phyloP scores from a whole-genome alignment of 768 basidiomycete genomes.

The Pisolithus albus region DNA sequence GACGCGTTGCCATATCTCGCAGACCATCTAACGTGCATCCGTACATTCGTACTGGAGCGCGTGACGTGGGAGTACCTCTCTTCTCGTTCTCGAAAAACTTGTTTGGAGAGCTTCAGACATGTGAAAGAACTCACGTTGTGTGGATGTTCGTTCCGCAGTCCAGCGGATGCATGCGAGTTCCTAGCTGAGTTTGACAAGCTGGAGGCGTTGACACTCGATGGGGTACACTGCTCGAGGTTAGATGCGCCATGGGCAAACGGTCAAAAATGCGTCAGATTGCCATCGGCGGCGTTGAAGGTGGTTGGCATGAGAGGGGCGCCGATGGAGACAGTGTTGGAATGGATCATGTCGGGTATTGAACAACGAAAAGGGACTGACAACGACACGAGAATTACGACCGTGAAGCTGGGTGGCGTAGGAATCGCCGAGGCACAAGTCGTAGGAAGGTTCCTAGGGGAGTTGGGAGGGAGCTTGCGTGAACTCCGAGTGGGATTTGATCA shows the following conservation, averaged over 20 bases:
- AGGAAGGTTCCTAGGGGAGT: slow-evolving; percentile 19
- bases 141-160: slow-evolving; percentile 20
- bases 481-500: slow-evolving; percentile 24
- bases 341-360: slow-evolving; percentile 19
- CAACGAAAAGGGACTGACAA: slow-evolving; percentile 6
- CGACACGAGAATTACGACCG: slow-evolving; percentile 12
- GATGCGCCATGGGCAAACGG: slow-evolving; percentile 6
- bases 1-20: slow-evolving; percentile 22
- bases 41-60: slow-evolving; percentile 22
- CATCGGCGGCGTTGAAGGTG: slow-evolving; percentile 17
- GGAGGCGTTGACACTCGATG: slow-evolving; percentile 24
- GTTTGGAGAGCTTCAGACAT: slow-evolving; percentile 19
- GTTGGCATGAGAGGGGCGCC: slow-evolving; percentile 20
- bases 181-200: slow-evolving; percentile 21
- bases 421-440: slow-evolving; percentile 19
- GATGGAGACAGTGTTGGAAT: slow-evolving; percentile 22
- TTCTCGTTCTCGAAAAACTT: slow-evolving; percentile 18
- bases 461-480: slow-evolving; percentile 18
- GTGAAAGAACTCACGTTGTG: slow-evolving; percentile 17
- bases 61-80: slow-evolving; percentile 30
- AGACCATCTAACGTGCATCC: slow-evolving; percentile 14
- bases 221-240: slow-evolving; percentile 20
- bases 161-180: slow-evolving; percentile 22
- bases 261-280: slow-evolving; percentile 8
- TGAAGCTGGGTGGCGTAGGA: slow-evolving; percentile 25